Percentiles rank a stretch among this genome's conserved stretches.
phyloP scores from a whole-genome alignment of 2,329 filamentous ascomycete species.

The Xylaria sp. region DNA sequence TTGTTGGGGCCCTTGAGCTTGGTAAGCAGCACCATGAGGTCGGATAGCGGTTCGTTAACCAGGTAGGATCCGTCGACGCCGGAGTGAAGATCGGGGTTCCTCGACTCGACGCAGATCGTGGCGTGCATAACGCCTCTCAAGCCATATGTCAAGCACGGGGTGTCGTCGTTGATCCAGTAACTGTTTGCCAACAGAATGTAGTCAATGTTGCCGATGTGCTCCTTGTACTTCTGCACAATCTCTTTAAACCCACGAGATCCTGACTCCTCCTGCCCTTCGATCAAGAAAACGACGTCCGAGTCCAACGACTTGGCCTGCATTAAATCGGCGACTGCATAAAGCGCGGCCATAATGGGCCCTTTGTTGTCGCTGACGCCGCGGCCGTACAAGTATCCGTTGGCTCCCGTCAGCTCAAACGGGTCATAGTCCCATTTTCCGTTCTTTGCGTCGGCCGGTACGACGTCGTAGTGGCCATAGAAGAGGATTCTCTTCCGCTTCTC shows the following conservation, averaged over 20 bases:
- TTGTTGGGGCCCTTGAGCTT: slow-evolving; percentile 82
- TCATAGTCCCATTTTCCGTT: slow-evolving; percentile 83
- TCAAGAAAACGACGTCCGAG: slow-evolving; percentile 89
- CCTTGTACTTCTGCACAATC: slow-evolving; percentile 77
- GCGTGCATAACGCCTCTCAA: slow-evolving; percentile 92
- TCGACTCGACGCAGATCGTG: slow-evolving; percentile 84
- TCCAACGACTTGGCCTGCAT: slow-evolving; percentile 80
- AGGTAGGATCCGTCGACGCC: slow-evolving; percentile 94
- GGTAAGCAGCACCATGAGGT: slow-evolving; percentile 80
- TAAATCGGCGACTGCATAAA: slow-evolving; percentile 91
- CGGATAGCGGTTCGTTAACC: slow-evolving; percentile 88
- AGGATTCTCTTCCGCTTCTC: slow-evolving; percentile 80
- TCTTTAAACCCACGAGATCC: slow-evolving; percentile 90
- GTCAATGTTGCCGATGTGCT: slow-evolving; percentile 85
- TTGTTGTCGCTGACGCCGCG: slow-evolving; percentile 98
- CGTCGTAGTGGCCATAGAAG: slow-evolving; percentile 98
- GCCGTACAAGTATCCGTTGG: slow-evolving; percentile 91
- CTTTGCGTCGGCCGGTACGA: slow-evolving; percentile 85
- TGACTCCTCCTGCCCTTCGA: slow-evolving; percentile 96
- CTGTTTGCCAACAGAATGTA: slow-evolving; percentile 96
- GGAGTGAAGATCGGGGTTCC: slow-evolving; percentile 86
- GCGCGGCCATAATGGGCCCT: slow-evolving; percentile 88
- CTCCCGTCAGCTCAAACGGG: slow-evolving; percentile 85
- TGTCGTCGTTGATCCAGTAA: slow-evolving; percentile 97
- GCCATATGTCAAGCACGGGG: slow-evolving; percentile 93